Evolutionary conservation across 768 basidiomycete species (phyloP), one percentile per base, ranked within the genome.

Genomic region (Kwoniella dejecticola): DNA sequence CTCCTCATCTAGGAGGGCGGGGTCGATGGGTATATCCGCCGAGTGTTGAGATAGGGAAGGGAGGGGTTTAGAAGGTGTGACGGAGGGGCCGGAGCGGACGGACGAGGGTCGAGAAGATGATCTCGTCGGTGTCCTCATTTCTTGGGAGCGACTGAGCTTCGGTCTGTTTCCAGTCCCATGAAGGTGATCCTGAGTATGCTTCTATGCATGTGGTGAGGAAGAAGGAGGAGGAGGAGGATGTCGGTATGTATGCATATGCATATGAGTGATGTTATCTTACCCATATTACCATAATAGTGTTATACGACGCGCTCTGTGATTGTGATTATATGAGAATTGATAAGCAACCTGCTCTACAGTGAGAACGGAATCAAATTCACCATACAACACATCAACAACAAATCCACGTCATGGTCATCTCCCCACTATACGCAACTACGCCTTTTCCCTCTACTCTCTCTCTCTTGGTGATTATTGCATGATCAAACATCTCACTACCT

Each of bases 11-110:
- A 69, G 36, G 30, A 69, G 41, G 1, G 60, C 67, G 15, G 67
- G 67, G 53, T 69, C 67, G 8, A 69, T 69, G 13, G 60, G 63
- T 24, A 65, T 65, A 26, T 62, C 60, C n/a, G 27, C 41, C n/a
- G 40, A 17, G 10, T 4, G 3, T 17, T 33, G 49, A 30, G 24
- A 27, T 17, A n/a, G 36, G 17, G 52, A 24, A 40, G 33, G 21
- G 8, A 27, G 6, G 19, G 19, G 17, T 60, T 42, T 60, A 12
- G 55, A 56, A 21, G 58, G 58, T 30, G 58, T 60, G 42, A 40
- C 49, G 21, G 56, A 46, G 26, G 33, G 11, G 19, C 56, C 56
- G 24, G 56, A 57, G 36, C 59, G 49, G 3, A 50, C 30, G n/a
- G 56, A 57, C 15, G 21, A 36, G 4, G 62, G 31, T 42, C 40